Evolutionary conservation across 768 basidiomycete species (phyloP).

Genomic region (Hortiboletus campestris): DNA sequence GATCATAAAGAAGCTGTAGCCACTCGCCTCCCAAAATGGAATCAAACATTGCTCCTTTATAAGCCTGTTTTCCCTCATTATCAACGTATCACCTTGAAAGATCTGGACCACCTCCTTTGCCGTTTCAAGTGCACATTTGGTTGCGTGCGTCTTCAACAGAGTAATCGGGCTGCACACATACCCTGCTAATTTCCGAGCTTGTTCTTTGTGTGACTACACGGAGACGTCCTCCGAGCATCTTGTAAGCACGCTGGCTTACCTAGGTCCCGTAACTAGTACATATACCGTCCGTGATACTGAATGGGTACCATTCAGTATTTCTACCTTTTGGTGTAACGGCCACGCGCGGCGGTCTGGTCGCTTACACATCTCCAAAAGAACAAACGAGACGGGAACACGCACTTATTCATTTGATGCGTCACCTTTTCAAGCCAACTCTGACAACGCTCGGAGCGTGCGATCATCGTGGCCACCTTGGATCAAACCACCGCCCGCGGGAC

Average conservation of each 20-base stretch:
- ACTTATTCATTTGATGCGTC: conserved; percentile 79
- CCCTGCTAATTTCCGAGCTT: conserved; percentile 67
- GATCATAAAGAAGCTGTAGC: background rate
- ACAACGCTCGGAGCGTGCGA: too few species aligned
- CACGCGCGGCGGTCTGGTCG: too few species aligned
- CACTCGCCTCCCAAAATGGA: conserved; percentile 23
- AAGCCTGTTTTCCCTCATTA: background rate
- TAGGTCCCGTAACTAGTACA: too few species aligned
- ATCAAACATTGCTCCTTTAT: conserved; percentile 26
- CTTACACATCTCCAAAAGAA: conserved; percentile 16
- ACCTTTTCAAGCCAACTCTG: conserved; percentile 26
- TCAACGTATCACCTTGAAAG: too few species aligned
- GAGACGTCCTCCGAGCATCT: too few species aligned
- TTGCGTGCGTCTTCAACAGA: conserved; percentile 56
- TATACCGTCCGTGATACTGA: too few species aligned
- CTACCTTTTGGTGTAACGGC: too few species aligned
- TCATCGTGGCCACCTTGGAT: too few species aligned
- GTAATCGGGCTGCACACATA: conserved; percentile 15
- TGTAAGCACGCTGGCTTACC: too few species aligned
- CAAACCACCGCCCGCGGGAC: too few species aligned
- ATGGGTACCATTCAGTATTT: too few species aligned
- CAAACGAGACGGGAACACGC: background rate
- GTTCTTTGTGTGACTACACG: conserved; percentile 61
- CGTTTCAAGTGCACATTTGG: conserved; percentile 32
- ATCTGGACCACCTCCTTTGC: conserved; percentile 74